Evolutionary conservation across 345 rosid species (phyloP), one percentile per base, ranked within the genome.

Genomic region (Salix suchowensis): DNA sequence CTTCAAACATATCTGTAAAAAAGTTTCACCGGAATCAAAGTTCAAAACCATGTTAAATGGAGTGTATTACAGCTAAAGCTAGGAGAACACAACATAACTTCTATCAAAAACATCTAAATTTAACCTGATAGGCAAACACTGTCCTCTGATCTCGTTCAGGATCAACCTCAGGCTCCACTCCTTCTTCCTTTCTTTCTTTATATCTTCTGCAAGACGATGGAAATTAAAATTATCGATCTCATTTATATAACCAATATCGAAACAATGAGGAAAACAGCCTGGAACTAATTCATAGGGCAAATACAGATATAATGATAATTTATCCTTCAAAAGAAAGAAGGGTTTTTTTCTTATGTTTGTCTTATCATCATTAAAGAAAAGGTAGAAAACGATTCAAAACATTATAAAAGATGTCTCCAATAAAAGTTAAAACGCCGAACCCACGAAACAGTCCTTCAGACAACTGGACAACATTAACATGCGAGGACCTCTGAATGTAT

Each of bases 71-170:
- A 58, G 24, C 64, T 58, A 77, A 79, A 65, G n/a, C 9, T 37
- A 74, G 36, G 50, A 32, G 42, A 50, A 58, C 23, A 52, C 6
- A 32, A 65, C 50, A 62, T 1, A 74, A 76, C 15, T 15, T 46
- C 26, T 9, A 19, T 18, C 61, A 78, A 71, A 64, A 32, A 26
- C 36, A 75, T 68, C 39, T 21, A 1, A 14, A 65, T 2, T 81
- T 72, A 10, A 96, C 99, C 95, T 96, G 99, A 88, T 93, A 96
- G 28, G 97, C 97, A 87, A 96, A 93, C 37, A 96, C 99, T 44
- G 99, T 96, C 84, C 99, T 92, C 88, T 96, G 99, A 82, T 96
- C 99, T 60, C 98, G 88, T 79, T 96, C 99, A 76, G 99, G 98
- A 89, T 96, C 99, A 83, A 84, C 97, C 86, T 92, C 98, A 69